Percentiles rank a stretch among this genome's conserved stretches.
These are phyloP conservation scores for Sporothrix variecibatus DNA, from an alignment of 2,329 filamentous ascomycete species.

Conservation along the genomic window DNA sequence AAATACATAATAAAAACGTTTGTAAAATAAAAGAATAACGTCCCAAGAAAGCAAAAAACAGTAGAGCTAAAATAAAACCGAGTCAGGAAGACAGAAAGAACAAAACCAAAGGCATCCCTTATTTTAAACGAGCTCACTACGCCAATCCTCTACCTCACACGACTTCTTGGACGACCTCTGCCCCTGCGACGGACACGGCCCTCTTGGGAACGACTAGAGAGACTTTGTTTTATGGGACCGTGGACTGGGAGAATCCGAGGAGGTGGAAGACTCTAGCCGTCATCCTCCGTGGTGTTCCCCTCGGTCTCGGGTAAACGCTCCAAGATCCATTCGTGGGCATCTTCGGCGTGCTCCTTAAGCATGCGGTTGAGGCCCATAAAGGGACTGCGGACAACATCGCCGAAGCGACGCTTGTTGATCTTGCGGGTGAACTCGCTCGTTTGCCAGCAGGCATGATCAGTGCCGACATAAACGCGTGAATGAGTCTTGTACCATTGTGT, in stretches of 20 bases:
- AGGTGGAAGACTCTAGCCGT: conserved; percentile 32
- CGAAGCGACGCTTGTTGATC: conserved; percentile 62
- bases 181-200: background rate
- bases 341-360: conserved; percentile 56
- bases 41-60: background rate
- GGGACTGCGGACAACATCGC: conserved; percentile 56
- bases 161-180: background rate
- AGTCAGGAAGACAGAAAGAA: background rate
- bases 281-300: conserved; percentile 54
- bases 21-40: background rate
- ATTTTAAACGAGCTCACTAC: background rate
- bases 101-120: background rate
- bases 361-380: conserved; percentile 54
- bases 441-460: conserved; percentile 74
- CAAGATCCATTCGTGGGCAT: conserved; percentile 56
- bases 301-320: conserved; percentile 40
- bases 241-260: background rate
- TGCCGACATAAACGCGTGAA: conserved; percentile 76
- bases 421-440: conserved; percentile 62
- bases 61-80: background rate
- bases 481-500: conserved; percentile 82
- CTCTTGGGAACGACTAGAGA: background rate
- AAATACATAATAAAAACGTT: background rate
- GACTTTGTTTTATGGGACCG: background rate
- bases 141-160: background rate